phyloP scores from a whole-genome alignment of 345 rosid species.

The Moringa oleifera region DNA sequence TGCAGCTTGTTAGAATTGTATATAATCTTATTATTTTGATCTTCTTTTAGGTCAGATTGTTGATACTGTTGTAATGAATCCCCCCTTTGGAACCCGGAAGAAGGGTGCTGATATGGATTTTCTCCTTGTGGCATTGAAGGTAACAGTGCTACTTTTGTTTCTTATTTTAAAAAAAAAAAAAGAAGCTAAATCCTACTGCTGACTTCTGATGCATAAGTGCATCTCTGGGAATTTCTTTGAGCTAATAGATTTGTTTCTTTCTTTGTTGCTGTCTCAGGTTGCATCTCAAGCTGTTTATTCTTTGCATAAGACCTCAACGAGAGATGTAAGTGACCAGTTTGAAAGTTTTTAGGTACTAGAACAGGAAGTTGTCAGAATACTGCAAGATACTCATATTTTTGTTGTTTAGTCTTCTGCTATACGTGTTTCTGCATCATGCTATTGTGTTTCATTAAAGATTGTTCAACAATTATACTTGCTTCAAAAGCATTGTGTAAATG shows the following conservation, averaged over 20 bases:
- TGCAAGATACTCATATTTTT: neutral
- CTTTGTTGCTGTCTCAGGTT: slow-evolving; percentile 34
- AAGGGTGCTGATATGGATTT: slow-evolving; percentile 93
- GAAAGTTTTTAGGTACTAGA: neutral
- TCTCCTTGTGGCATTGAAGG: slow-evolving; percentile 68
- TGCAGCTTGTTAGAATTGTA: neutral
- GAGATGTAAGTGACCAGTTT: slow-evolving; percentile 56
- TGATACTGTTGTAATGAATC: slow-evolving; percentile 91
- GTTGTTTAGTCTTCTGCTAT: neutral
- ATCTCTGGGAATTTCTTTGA: neutral
- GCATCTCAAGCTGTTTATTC: slow-evolving; percentile 91
- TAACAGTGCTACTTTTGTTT: no score
- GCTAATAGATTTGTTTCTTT: slow-evolving; percentile 2
- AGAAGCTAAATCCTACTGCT: neutral
- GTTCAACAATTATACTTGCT: neutral
- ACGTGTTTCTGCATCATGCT: neutral
- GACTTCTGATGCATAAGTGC: slow-evolving; percentile 9
- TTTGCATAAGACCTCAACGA: slow-evolving; percentile 94
- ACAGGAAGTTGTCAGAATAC: neutral
- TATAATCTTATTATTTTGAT: slow-evolving; percentile 6
- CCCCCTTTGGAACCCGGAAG: slow-evolving; percentile 91
- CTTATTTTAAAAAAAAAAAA: no score
- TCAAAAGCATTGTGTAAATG: neutral
- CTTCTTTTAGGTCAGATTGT: slow-evolving; percentile 46
- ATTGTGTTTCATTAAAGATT: neutral